Evolutionary conservation across 164 flowering plant genomes (phyloP), one percentile per base, ranked within the genome.

Genomic region (Tetrastigma voinierianum): DNA sequence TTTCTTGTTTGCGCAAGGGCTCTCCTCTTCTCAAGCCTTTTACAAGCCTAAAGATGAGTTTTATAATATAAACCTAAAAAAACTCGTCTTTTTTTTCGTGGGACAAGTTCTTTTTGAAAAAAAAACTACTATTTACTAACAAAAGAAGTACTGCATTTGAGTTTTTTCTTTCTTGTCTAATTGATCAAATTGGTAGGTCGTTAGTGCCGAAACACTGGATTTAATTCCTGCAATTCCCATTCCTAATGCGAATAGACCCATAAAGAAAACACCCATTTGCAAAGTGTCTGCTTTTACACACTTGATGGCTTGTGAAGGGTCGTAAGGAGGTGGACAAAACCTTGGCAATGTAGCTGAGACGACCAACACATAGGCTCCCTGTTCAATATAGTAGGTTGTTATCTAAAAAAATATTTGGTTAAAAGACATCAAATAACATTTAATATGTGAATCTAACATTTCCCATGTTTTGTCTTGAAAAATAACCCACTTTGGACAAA

Each of bases 161-260:
- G 48, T 12, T 45, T 43, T 60, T 12, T 68, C 71, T 20, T 68
- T 53, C 25, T 62, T 23, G 20, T 69, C 67, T 4, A 13, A 16
- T 0, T 69, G 54, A 32, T 68, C 64, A 19, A 69, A 69, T 32
- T 69, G 72, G 13, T 69, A 67, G 7, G 72, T 32, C 16, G 67
- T 67, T 14, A 69, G 25, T 2, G 61, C 66, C 2, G 67, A 62
- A 12, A 69, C 72, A 10, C 67, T 62, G 5, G 72, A 55, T 18
- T 69, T 69, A 6, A 69, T 2, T 1, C 67, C 72, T 2, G 61
- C 72, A 14, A 17, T 61, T 3, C 72, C 72, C 0, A 68, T 24
- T 4, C 59, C 66, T 3, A 19, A 52, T 18, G 45, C 4, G 16
- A 52, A 61, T 14, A 61, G 52, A 1, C 65, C 65, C 6, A 20